Base-by-base conservation (phyloP, 1,284 basidiomycete genomes). In the Coriolopsis trogii region DNA sequence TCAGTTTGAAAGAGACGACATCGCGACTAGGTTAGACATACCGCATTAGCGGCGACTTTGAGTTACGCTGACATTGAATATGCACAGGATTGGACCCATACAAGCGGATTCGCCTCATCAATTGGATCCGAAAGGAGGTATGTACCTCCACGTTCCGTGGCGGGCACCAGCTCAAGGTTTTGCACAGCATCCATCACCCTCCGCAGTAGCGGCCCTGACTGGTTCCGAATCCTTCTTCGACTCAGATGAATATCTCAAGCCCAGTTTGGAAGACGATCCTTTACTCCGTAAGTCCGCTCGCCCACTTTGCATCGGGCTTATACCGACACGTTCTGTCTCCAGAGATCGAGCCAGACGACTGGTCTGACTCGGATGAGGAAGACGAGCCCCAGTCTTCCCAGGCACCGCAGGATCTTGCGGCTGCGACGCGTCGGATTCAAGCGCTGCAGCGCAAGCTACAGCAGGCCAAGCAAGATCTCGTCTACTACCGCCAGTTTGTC, bases 181-280 rank as follows among this genome's bases (percentile, higher is more conserved):
- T 28, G 47, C 36, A 21, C 59, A 91, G 87, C 84, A 81, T 70
- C 74, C 76, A 25, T 69, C 74, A 2, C 69, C 79, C 3, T 58
- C 67, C 12, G 74, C 77, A 30, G 73, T 82, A 4, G 60, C 64
- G 13, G 67, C 68, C 38, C 62, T 93, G 42, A 78, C 74, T 34
- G 82, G 81, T 28, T 69, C 71, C 0, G 88, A 92, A 62, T 49
- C 76, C 0, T 79, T 91, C 62, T 82, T 95, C 55, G 67, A 73
- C 5, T 82, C 85, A 12, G 93, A 97, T 62, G 80, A 82, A 47
- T 90, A 90, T 63, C 80, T 97, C 21, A 79, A 82, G 33, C 95
- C 94, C 2, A 82, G 81, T 23, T 60, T 95, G 38, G 84, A 89
- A 59, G 87, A 94, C 61, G 95, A 97, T 65, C 89, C 92, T 3